phyloP scores from a whole-genome alignment of 805 yeast genomes.

The Kregervanrija delftensis region DNA sequence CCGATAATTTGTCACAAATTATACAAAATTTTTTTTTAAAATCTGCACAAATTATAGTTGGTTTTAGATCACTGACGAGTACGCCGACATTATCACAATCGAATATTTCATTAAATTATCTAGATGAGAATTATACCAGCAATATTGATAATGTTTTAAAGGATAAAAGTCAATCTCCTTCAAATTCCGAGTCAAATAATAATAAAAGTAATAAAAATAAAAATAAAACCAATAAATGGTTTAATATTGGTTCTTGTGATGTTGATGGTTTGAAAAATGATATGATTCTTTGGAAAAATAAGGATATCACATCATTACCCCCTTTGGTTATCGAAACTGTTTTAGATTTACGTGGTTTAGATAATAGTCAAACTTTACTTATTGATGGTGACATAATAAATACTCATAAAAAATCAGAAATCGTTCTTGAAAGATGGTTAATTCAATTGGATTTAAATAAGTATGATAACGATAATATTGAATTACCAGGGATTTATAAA shows the following conservation, averaged over 20 bases:
- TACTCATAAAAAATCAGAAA: constrained; percentile 63
- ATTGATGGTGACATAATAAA: constrained; percentile 39
- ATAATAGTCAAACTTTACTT: constrained; percentile 17
- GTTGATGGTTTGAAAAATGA: constrained; percentile 41
- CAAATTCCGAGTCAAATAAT: neutral
- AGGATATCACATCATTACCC: constrained; percentile 44
- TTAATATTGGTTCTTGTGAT: constrained; percentile 42
- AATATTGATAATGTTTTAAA: neutral
- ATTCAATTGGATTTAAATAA: constrained; percentile 62
- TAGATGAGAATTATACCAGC: neutral
- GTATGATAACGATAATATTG: constrained; percentile 34
- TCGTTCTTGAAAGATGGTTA: constrained; percentile 94
- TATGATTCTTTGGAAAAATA: constrained; percentile 50
- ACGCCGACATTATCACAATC: constrained; percentile 11
- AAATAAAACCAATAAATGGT: constrained; percentile 51
- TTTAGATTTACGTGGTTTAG: constrained; percentile 22
- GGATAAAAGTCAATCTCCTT: constrained; percentile 3
- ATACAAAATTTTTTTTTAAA: constrained; percentile 57
- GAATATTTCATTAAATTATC: constrained; percentile 11
- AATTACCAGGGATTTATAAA: constrained; percentile 64
- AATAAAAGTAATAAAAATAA: neutral
- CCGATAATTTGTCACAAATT: constrained; percentile 27
- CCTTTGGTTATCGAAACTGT: constrained; percentile 85
- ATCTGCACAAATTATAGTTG: constrained; percentile 46
- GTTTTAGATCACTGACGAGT: constrained; percentile 13